Base-by-base conservation (phyloP, 2,329 filamentous ascomycete genomes). In the Sclerotinia minor region DNA sequence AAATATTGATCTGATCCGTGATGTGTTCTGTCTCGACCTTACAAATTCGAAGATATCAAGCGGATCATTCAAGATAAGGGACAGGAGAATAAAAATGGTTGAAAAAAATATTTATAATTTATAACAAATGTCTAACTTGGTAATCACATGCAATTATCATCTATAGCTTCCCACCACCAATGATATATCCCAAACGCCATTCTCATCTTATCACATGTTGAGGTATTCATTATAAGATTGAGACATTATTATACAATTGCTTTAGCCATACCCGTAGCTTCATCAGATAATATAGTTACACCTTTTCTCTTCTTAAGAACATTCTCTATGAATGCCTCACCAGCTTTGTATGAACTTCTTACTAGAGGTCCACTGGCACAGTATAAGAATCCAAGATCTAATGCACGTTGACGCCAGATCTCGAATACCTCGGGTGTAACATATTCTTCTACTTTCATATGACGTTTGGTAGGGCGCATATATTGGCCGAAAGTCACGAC, bases 401-500 rank as follows among this genome's bases (percentile, higher is more conserved):
- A 83, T 50, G 95, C 94, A 64, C 93, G 87, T 81, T 92, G 87
- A 69, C 91, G 87, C 95, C 95, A 99, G 75, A 91, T 82, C 77
- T 98, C 94, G 77, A 99, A 99, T 71, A 89, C 88, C 70, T 91
- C 92, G 0, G 95, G 95, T 0, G 93, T 94, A 58, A 99, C 87
- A 78, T 99, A 99, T 79, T 94, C 92, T 76, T 96, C 91, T 44
- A 99, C 95, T 79, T 96, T 90, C 87, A 99, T 94, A 79, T 99
- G 95, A 55, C 94, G 87, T 84, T 98, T 99, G 5, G 95, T 99
- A 1, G 95, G 95, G 15, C 94, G 92, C 95, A 99, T 99, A 83
- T 99, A 99, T 82, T 99, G 95, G n/a, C 95, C 95, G 74, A 99
- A 99, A 0, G 95, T 99, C 68, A 99, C 93, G 17, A 99, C 92